Evolutionary conservation across 2,329 filamentous ascomycete genomes (phyloP), one percentile per base, ranked within the genome.

Genomic region (Decorospora gaudefroyi): DNA sequence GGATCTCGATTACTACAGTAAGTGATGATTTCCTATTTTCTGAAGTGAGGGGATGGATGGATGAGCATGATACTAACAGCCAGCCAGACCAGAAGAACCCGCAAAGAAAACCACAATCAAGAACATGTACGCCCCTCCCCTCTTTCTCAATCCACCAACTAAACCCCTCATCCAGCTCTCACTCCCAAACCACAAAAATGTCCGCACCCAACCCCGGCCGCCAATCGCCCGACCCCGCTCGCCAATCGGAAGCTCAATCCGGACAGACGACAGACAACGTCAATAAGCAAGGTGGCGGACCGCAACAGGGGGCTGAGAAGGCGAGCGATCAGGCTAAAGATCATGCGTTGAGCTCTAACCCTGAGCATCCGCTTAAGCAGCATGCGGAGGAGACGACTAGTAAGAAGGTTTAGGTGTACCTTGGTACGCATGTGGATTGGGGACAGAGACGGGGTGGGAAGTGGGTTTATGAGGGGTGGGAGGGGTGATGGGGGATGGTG

Each of bases 201-300:
- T 84, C 87, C 60, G 77, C 80, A 43, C 79, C 75, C 55, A 73
- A 77, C 64, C 72, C 80, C 72, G 87, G 88, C 69, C 84, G 85
- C 65, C 81, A 95, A 73, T 95, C 90, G 21, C 90, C 90, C 51
- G 75, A 84, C 38, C 87, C 88, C 18, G 83, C 88, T 74, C 67
- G 70, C 56, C 87, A 89, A 72, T 74, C 77, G 25, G 84, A 81
- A 47, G 72, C 76, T 42, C 88, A 93, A 74, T 72, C 82, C 46
- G 74, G 81, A 53, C 81, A 80, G 6, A 65, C 79, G 9, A 77
- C 83, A 2, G 80, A 76, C 43, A 77, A 83, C 57, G 79, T 80
- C 33, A 75, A 79, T 59, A 74, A 83, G 53, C 74, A 82, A 30
- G 70, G 71, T 51, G 74, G 59, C 28, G 69, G 55, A 11, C 64